These are phyloP conservation scores for Penicillium steckii DNA, from an alignment of 495 filamentous ascomycete genomes.

Conservation along the genomic window DNA sequence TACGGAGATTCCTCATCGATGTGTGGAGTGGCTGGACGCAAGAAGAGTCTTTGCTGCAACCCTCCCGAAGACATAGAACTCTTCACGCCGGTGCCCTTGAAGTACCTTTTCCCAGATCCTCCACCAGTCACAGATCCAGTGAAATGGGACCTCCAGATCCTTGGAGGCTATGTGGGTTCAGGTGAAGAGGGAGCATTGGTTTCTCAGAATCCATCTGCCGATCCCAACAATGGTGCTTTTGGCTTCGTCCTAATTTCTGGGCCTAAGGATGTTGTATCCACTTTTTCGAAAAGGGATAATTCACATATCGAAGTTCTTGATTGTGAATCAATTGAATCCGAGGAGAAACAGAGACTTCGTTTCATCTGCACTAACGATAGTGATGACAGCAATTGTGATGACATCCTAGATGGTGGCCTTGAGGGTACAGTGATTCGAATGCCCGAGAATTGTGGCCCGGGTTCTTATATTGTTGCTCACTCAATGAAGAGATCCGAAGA, in stretches of 20 bases:
- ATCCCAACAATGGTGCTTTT: no score
- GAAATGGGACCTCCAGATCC: not conserved
- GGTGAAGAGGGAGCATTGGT: no score
- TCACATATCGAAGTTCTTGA: not conserved
- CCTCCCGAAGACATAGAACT: not conserved
- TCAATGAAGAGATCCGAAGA: not conserved
- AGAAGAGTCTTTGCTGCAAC: not conserved
- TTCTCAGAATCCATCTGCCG: no score
- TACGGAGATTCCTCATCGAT: not conserved
- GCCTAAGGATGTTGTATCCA: not conserved
- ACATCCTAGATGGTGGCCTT: not conserved
- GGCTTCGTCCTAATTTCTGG: not conserved
- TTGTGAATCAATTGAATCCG: not conserved
- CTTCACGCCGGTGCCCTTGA: not conserved
- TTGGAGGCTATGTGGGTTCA: not conserved
- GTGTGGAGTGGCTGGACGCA: not conserved
- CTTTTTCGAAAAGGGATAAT: not conserved
- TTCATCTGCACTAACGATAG: not conserved
- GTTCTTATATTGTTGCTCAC: not conserved
- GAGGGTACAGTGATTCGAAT: not conserved
- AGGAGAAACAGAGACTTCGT: not conserved
- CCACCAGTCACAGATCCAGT: not conserved
- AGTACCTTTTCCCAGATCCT: not conserved
- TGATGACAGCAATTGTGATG: not conserved
- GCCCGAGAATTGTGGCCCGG: not conserved